Conservation (phyloP, 2,329 filamentous ascomycete species). For the Aspergillus arachidicola region DNA sequence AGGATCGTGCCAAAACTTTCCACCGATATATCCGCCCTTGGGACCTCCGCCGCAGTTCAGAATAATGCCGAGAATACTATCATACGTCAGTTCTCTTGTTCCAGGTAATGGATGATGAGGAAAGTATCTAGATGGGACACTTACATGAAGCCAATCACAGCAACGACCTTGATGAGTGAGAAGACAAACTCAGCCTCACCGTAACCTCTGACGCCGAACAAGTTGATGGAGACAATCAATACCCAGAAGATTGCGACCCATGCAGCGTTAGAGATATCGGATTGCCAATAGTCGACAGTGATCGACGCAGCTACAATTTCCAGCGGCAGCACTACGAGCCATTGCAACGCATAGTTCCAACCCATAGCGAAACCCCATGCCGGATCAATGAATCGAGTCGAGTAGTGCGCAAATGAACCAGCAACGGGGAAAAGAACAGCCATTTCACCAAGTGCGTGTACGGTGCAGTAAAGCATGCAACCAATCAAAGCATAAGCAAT, state of each 20-base stretch:
- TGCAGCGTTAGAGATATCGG: conserved; percentile 65
- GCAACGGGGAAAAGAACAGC: conserved; percentile 88
- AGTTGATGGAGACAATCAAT: conserved; percentile 76
- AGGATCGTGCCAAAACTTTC: conserved; percentile 72
- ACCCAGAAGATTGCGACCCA: conserved; percentile 83
- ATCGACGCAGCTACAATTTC: conserved; percentile 87
- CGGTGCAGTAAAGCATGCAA: conserved; percentile 86
- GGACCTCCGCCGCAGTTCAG: conserved; percentile 81
- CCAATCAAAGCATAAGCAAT: conserved; percentile 80
- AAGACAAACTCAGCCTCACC: conserved; percentile 90
- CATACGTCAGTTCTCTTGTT: conserved; percentile 19
- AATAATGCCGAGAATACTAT: conserved; percentile 78
- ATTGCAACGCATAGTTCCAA: conserved; percentile 91
- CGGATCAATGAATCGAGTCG: conserved; percentile 87
- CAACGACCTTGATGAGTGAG: conserved; percentile 80
- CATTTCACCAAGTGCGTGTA: conserved; percentile 88
- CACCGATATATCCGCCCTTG: conserved; percentile 76
- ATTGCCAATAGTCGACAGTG: conserved; percentile 79
- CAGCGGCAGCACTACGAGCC: conserved; percentile 79
- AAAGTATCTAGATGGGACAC: conserved; percentile 30
- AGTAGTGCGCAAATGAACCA: conserved; percentile 89
- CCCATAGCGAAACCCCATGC: conserved; percentile 96
- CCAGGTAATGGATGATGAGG: neutral
- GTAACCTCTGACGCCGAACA: conserved; percentile 86
- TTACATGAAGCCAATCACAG: conserved; percentile 86